Percentiles rank a stretch among this genome's conserved stretches.
These are phyloP conservation scores for Kurtzmaniella cleridarum DNA, from an alignment of 805 yeast genomes.

Conservation along the genomic window DNA sequence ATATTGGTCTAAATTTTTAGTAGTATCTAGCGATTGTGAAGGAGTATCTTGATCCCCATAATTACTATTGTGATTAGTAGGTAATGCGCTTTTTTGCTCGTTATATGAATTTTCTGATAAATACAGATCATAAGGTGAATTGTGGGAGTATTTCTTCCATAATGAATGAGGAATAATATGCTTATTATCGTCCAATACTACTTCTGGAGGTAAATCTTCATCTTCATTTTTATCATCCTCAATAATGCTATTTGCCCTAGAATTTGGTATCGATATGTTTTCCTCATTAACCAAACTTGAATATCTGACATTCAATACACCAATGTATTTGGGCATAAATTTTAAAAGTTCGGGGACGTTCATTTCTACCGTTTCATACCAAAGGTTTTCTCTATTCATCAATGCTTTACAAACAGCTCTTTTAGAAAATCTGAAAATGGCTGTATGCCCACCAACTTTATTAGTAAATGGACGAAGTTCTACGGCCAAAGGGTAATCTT, in stretches of 20 bases:
- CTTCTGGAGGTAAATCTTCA: constrained; percentile 58
- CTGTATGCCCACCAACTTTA: constrained; percentile 98
- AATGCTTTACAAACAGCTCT: constrained; percentile 92
- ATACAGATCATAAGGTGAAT: constrained; percentile 1
- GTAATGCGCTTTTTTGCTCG: neutral
- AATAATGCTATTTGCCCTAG: constrained; percentile 14
- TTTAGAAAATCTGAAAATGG: constrained; percentile 85
- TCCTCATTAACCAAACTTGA: constrained; percentile 40
- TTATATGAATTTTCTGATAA: neutral
- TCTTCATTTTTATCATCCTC: constrained; percentile 17
- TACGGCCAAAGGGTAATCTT: constrained; percentile 65
- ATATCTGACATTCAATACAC: constrained; percentile 89
- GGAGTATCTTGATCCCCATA: constrained; percentile 13
- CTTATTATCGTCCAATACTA: constrained; percentile 83
- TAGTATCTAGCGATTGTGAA: constrained; percentile 4
- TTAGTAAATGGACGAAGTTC: constrained; percentile 88
- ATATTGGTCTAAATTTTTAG: constrained; percentile 3
- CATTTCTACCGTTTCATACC: constrained; percentile 86
- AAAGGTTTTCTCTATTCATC: constrained; percentile 81
- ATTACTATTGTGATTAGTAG: too few relatives aligned
- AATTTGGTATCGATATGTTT: neutral
- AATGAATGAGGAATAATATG: constrained; percentile 86
- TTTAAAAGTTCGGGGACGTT: constrained; percentile 68
- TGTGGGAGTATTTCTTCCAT: constrained; percentile 54
- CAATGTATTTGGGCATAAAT: constrained; percentile 93